A percentile compares a stretch with the other conserved stretches of the same genome.
These are phyloP conservation scores for Russula sp. DNA, from an alignment of 768 basidiomycete species.

Conservation along the genomic window DNA sequence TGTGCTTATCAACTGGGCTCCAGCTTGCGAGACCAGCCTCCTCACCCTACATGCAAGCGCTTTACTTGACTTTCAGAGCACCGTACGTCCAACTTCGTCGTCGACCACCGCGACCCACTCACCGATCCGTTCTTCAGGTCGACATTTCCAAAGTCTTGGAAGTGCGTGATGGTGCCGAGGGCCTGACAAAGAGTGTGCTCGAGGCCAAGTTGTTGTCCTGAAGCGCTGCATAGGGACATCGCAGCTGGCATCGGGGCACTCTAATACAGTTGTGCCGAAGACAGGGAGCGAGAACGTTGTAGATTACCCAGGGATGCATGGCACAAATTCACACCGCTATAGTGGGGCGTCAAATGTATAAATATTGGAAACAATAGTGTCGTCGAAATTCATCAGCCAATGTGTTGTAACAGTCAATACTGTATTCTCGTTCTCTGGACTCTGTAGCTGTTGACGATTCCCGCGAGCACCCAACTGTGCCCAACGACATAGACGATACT, in stretches of 20 bases:
- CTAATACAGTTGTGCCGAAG: background rate
- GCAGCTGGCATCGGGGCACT: background rate
- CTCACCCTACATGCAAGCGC: slow-evolving; percentile 78
- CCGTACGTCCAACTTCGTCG: slow-evolving; percentile 36
- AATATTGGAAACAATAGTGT: background rate
- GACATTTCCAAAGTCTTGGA: slow-evolving; percentile 79
- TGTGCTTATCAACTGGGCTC: slow-evolving; percentile 85
- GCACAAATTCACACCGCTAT: background rate
- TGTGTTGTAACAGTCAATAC: background rate
- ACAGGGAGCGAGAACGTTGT: background rate
- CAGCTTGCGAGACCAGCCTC: slow-evolving; percentile 70
- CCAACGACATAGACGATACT: slow-evolving; percentile 68
- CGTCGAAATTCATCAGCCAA: background rate
- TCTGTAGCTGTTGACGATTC: slow-evolving; percentile 49
- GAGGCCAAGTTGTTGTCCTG: slow-evolving; percentile 48
- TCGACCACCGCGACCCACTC: background rate
- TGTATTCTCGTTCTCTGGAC: background rate
- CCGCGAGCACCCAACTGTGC: slow-evolving; percentile 74
- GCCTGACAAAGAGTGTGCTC: slow-evolving; percentile 66
- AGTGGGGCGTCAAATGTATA: background rate
- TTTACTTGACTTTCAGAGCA: slow-evolving; percentile 69
- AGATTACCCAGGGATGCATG: background rate
- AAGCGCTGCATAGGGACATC: background rate
- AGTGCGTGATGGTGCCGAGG: slow-evolving; percentile 74
- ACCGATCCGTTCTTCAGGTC: slow-evolving; percentile 40